Base-by-base conservation (phyloP, 2,329 filamentous ascomycete genomes). In the Diaporthe vexans region DNA sequence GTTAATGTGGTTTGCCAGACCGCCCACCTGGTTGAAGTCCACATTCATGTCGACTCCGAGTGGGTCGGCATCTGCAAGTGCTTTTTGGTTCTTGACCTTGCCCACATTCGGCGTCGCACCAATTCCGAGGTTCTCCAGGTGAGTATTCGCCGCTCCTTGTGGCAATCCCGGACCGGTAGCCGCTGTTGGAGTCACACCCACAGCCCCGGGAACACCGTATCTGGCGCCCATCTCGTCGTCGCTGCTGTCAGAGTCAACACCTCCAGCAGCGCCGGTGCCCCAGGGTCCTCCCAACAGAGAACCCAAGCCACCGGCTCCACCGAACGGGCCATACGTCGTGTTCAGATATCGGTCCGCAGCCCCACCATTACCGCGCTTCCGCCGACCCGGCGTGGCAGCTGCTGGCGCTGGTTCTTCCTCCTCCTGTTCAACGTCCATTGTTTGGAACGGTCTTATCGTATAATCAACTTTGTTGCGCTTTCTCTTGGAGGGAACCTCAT, bases 11-110 rank as follows among this genome's bases (percentile, higher is more conserved):
- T 94, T 93, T 81, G 97, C 92, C 58, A 99, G 86, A 54, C 97
- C 97, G 80, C 97, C 97, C 73, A 99, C 95, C 77, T 95, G 94
- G 82, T 94, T 96, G 82, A 99, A 98, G 81, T 95, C 95, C 76
- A 99, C 95, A 79, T 91, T 96, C 80, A 96, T 87, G 81, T 98
- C 95, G 46, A 99, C 95, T 13, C 97, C 97, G 4, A 99, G 89
- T 58, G 97, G 97, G 81, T 98, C 97, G 4, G 95, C 94, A 85
- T 99, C 97, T 29, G 96, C 96, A 63, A 98, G 89, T 5, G 94
- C 92, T 81, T 98, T 97, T 80, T 93, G 94, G 81, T 97, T 95
- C 85, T 97, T 98, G 79, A 98, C 89, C 84, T 96, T 98, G 77
- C 97, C 97, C 51, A 98, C 91, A 78, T 97, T 97, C 13, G 94